These are phyloP conservation scores for Trifolium repens DNA, from an alignment of 306 rosid genomes.

Conservation along the genomic window DNA sequence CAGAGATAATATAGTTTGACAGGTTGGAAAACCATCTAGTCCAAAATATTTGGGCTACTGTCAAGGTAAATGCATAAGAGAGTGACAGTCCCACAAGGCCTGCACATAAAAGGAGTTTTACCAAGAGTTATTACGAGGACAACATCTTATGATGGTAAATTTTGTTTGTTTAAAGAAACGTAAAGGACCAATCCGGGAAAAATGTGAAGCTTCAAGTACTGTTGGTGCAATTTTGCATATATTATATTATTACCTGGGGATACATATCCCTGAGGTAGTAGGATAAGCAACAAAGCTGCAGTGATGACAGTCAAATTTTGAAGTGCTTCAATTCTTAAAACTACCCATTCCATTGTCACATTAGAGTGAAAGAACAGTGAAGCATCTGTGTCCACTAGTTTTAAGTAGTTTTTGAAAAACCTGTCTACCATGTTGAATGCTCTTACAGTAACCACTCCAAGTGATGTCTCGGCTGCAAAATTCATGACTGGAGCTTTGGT, in stretches of 20 bases:
- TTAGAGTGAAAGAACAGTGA: background rate
- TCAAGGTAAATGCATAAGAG: background rate
- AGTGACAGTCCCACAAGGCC: background rate
- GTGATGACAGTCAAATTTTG: background rate
- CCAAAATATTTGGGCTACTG: background rate
- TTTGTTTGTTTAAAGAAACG: too few relatives aligned
- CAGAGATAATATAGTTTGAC: background rate
- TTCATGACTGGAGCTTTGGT: background rate
- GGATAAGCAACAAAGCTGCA: background rate
- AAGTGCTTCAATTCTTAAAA: background rate
- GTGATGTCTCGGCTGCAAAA: background rate
- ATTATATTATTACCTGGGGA: background rate
- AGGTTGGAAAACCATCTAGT: background rate
- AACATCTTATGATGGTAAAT: slow-evolving; percentile 7
- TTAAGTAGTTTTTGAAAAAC: background rate
- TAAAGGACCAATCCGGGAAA: too few relatives aligned
- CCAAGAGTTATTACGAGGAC: background rate
- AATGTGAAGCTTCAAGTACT: too few relatives aligned
- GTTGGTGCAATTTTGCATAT: background rate
- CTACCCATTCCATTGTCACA: background rate
- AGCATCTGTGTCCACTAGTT: background rate
- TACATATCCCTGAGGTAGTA: background rate
- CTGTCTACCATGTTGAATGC: background rate
- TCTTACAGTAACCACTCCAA: background rate
- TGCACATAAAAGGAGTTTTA: slow-evolving; percentile 43